A percentile compares a stretch with the other conserved stretches of the same genome.
Evolutionary conservation across 208 protist species (phyloP).

Genomic region (Trypanosoma boissoni): DNA sequence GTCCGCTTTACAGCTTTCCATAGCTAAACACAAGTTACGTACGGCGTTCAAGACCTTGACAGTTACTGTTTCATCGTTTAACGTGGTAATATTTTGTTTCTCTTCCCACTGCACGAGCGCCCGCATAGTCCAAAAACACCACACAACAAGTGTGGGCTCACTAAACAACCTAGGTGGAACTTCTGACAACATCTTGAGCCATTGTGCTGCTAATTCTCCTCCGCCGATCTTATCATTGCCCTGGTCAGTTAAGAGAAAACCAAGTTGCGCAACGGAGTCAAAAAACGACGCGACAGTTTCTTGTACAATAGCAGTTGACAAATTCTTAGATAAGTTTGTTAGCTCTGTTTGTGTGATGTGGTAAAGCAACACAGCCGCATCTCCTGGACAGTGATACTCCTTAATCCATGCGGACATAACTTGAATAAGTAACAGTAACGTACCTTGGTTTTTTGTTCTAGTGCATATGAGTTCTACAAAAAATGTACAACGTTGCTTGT

Average conservation of each 20-base stretch:
- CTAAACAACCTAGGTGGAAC: conserved; percentile 18
- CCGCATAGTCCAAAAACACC: conserved; percentile 34
- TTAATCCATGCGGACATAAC: conserved; percentile 11
- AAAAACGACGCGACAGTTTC: conserved; percentile 4
- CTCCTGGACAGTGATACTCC: conserved; percentile 9
- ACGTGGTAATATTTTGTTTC: background rate
- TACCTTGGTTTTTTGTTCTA: background rate
- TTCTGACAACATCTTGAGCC: conserved; percentile 22
- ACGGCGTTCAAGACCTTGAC: conserved; percentile 10
- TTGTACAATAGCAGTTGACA: background rate
- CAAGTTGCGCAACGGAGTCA: conserved; percentile 11
- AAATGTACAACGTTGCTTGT: background rate
- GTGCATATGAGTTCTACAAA: background rate
- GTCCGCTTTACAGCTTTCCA: conserved; percentile 15
- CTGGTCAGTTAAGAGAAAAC: conserved; percentile 2
- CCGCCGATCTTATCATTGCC: too few relatives aligned
- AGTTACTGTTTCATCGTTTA: background rate
- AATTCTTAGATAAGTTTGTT: background rate
- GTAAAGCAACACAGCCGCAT: conserved; percentile 20
- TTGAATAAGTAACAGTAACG: conserved; percentile 1
- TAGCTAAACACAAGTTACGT: conserved; percentile 14
- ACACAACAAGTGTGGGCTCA: conserved; percentile 29
- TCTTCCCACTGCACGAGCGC: conserved; percentile 20
- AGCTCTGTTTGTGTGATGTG: background rate
- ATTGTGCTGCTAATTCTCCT: conserved; percentile 2